Evolutionary conservation across 1,284 basidiomycete species (phyloP).

Genomic region (Ganoderma leucocontextum): DNA sequence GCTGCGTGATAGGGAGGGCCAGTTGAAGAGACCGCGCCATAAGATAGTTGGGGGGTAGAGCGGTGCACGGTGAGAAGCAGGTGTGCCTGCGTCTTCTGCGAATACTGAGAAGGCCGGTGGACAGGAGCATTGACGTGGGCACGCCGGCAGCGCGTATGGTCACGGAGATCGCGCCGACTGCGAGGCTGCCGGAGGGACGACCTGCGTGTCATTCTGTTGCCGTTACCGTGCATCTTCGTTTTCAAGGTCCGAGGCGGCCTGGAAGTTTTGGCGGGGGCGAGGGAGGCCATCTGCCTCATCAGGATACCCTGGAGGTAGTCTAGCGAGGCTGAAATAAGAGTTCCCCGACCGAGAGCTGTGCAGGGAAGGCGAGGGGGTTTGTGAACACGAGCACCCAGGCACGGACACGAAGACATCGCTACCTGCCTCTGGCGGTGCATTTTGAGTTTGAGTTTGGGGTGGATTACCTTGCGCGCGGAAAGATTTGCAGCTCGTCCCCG

Average conservation of each 20-base stretch:
- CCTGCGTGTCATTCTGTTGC: constrained; percentile 16
- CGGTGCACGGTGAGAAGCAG: constrained; percentile 26
- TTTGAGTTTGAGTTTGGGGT: neutral
- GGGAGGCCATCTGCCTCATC: constrained; percentile 6
- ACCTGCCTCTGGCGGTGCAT: constrained; percentile 13
- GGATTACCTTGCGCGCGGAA: constrained; percentile 6
- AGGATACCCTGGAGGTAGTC: neutral
- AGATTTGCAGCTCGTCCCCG: constrained; percentile 14
- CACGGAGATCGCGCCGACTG: constrained; percentile 28
- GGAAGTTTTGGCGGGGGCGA: constrained; percentile 3
- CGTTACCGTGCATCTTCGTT: constrained; percentile 13
- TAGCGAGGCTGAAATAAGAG: constrained; percentile 4
- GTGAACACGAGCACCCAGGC: constrained; percentile 3
- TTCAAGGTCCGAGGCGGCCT: constrained; percentile 11
- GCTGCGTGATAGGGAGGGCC: constrained; percentile 9
- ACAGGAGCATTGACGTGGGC: constrained; percentile 27
- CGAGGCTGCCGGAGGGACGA: constrained; percentile 25
- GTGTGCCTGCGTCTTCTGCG: constrained; percentile 24
- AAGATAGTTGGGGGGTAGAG: constrained; percentile 22
- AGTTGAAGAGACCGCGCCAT: constrained; percentile 23
- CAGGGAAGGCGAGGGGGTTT: neutral
- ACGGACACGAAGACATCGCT: constrained; percentile 8
- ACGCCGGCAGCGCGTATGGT: constrained; percentile 26
- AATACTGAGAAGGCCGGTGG: constrained; percentile 29
- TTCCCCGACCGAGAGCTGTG: neutral